These are phyloP conservation scores for Phytomonas francai DNA, from an alignment of 208 protist species.

Conservation along the genomic window DNA sequence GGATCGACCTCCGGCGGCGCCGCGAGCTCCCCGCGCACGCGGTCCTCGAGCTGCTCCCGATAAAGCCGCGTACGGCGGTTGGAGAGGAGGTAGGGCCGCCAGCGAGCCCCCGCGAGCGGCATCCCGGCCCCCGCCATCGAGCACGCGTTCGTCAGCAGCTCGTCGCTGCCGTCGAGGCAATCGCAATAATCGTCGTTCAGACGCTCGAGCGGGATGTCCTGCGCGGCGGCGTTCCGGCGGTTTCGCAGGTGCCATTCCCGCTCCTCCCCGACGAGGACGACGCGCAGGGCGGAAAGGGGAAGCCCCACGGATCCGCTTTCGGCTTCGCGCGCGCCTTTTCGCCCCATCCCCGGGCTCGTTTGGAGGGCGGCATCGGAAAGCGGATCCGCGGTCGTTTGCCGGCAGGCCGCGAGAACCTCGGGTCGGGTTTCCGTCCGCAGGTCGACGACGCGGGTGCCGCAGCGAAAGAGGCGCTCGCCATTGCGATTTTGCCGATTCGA, in stretches of 20 bases:
- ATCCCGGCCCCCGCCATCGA: slow-evolving; percentile 52
- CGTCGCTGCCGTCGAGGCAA: slow-evolving; percentile 71
- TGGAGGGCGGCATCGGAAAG: slow-evolving; percentile 4
- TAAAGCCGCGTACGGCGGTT: slow-evolving; percentile 36
- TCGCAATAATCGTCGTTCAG: slow-evolving; percentile 86
- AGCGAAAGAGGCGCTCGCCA: slow-evolving; percentile 35
- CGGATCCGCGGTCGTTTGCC: neutral
- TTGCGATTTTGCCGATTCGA: slow-evolving; percentile 2
- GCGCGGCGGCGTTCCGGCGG: slow-evolving; percentile 39
- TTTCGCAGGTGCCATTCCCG: slow-evolving; percentile 24
- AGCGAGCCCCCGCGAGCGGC: slow-evolving; percentile 27
- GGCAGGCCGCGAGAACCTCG: slow-evolving; percentile 26
- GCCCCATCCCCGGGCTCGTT: neutral
- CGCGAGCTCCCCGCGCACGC: neutral
- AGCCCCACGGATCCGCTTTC: neutral
- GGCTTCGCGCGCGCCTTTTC: neutral
- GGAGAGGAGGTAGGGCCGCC: slow-evolving; percentile 41
- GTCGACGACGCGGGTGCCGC: slow-evolving; percentile 59
- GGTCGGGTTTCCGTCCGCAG: slow-evolving; percentile 26
- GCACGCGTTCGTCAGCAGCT: slow-evolving; percentile 67
- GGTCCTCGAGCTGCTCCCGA: slow-evolving; percentile 18
- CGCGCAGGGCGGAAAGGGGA: slow-evolving; percentile 17
- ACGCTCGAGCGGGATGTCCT: slow-evolving; percentile 37
- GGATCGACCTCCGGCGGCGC: neutral
- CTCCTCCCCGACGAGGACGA: slow-evolving; percentile 49